Evolutionary conservation across 805 yeast species (phyloP), one percentile per base, ranked within the genome.

Genomic region (Suhomyces pyralidae): DNA sequence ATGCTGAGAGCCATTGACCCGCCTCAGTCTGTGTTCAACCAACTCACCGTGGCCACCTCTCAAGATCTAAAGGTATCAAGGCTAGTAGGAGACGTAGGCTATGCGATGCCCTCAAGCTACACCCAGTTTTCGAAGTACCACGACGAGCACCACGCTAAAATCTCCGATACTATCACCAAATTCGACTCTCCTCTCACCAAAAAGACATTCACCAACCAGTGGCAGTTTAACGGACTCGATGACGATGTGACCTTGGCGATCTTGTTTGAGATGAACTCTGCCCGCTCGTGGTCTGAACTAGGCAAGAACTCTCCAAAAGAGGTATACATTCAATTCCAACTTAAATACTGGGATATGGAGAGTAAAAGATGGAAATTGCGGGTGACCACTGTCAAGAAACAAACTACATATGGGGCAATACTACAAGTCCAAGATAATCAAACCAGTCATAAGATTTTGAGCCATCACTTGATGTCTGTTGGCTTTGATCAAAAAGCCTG

Each of bases 171-270:
- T 7, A 45, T 70, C 5, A 61, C 66, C 7, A 53, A 54, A 15
- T 74, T 63, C 54, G 78, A 73, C 50, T 63, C 73, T 1, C 57
- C 70, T 5, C 59, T 64, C 26, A 64, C 64, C 40, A 67, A 65
- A 52, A 62, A 60, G 45, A 62, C 70, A 5, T 69, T 73, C 52
- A 76, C 81, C 6, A 76, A 76, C 52, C 59, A 59, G 47, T 73
- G 79, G 78, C 52, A 52, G 24, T 61, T 73, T 48, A 69, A 67
- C 45, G 44, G 47, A 14, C 48, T 72, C n/a, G 25, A 54, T 1
- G 15, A 38, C 0, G 45, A 51, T 12, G 71, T 67, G 22, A 61
- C 73, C 0, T 25, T 68, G 24, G 65, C 72, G 0, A 15, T 75
- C 5, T 65, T 57, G 45, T 72, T 75, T 54, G 76, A 74, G 32